Evolutionary conservation across 2,329 filamentous ascomycete genomes (phyloP).

Genomic region (Aspergillus neotritici): DNA sequence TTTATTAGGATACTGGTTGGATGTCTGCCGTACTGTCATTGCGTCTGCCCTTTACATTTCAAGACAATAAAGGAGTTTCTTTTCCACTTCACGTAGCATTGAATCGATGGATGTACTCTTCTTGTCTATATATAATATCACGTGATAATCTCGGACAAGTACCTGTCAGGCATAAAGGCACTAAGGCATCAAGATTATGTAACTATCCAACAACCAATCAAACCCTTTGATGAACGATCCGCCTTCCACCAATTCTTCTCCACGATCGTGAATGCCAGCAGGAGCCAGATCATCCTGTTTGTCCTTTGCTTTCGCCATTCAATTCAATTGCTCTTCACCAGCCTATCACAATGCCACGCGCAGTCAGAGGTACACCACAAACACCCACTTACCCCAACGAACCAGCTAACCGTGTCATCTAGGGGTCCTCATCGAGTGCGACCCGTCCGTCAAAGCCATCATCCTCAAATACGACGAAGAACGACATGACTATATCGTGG

Average conservation of each 20-base stretch:
- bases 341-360: slow-evolving; percentile 34
- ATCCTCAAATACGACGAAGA: slow-evolving; percentile 46
- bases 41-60: too few species aligned
- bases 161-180: too few species aligned
- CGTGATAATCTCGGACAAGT: too few species aligned
- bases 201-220: neutral
- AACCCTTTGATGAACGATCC: neutral
- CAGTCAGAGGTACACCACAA: slow-evolving; percentile 32
- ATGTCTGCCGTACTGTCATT: too few species aligned
- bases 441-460: slow-evolving; percentile 46
- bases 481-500: slow-evolving; percentile 44
- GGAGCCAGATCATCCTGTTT: neutral
- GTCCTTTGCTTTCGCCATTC: too few species aligned
- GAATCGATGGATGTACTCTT: too few species aligned
- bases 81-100: neutral
- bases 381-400: too few species aligned
- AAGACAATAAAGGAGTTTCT: too few species aligned
- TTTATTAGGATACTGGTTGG: too few species aligned
- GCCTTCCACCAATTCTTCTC: neutral
- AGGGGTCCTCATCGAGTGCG: slow-evolving; percentile 45
- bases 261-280: too few species aligned
- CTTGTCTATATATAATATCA: too few species aligned
- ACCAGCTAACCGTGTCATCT: slow-evolving; percentile 5
- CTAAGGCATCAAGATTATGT: neutral
- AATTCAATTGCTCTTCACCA: neutral